Evolutionary conservation across 1,139 yeast species (phyloP), one percentile per base, ranked within the genome.

Genomic region (Hanseniaspora sp.): DNA sequence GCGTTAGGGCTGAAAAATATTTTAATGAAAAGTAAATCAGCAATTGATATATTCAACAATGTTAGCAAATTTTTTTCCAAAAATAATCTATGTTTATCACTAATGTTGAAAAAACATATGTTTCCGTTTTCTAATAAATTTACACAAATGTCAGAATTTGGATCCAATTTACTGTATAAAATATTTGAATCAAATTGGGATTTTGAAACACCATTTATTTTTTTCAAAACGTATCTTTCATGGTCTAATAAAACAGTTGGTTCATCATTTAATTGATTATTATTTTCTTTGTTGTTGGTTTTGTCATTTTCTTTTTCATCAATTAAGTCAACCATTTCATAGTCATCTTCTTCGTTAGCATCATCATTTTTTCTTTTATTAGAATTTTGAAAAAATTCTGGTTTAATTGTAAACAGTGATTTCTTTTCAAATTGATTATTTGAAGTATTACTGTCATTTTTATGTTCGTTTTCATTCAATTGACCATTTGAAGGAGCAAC

Each of bases 401-500:
- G 31, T 41, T 52, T 46, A 15, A 46, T 46, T 5, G 37, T 41
- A 29, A 52, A 45, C 6, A 34, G 5, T 28, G 31, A n/a, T 13
- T 42, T 42, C 4, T 40, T 18, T 23, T 23, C 30, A 7, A 9
- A 6, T 38, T 4, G 3, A 23, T 13, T 38, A n/a, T 38, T 18
- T 40, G 9, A 40, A 40, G 40, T 8, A 18, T 18, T 3, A 8
- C 23, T 33, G 30, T 53, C 53, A 42, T 60, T 55, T 2, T 60
- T 60, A 28, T 56, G 57, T 42, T 59, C 62, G 42, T 58, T 15
- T 37, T 8, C 18, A n/a, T n/a, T n/a, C 3, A 23, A 8, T 18
- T 7, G 43, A 8, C 8, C 28, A 11, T 40, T 23, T 40, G 35
- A 33, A 33, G 13, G 23, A 2, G 23, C 23, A 23, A 23, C 23